phyloP scores from a whole-genome alignment of 2,329 filamentous ascomycete species.

The Elsinoe arachidis region DNA sequence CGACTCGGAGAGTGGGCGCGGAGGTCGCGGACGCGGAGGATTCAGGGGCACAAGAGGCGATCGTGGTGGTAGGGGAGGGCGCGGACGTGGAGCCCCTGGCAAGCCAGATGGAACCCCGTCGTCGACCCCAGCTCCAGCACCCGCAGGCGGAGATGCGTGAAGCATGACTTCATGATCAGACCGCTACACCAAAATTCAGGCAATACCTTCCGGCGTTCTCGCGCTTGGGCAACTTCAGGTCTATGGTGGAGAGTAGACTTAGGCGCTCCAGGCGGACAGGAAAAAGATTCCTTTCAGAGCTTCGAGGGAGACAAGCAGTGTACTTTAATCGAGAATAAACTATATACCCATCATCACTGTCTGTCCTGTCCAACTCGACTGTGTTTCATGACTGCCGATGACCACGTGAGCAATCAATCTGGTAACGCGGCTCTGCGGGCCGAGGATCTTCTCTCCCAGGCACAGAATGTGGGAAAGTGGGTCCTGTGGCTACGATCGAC shows the following conservation, averaged over 20 bases:
- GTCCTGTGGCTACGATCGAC: slow-evolving; percentile 1
- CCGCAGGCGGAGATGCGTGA: slow-evolving; percentile 24
- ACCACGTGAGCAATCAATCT: slow-evolving; percentile 5
- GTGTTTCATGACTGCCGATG: background rate
- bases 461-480: background rate
- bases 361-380: background rate
- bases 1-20: slow-evolving; percentile 61
- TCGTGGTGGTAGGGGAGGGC: slow-evolving; percentile 38
- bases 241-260: slow-evolving; percentile 7
- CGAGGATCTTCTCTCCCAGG: slow-evolving; percentile 5
- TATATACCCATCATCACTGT: slow-evolving; percentile 1
- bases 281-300: slow-evolving; percentile 8
- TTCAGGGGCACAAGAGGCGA: slow-evolving; percentile 50
- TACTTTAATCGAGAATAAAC: slow-evolving; percentile 10
- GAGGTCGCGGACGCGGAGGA: slow-evolving; percentile 43
- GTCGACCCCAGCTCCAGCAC: slow-evolving; percentile 19
- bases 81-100: slow-evolving; percentile 27
- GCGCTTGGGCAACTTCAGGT: slow-evolving; percentile 2
- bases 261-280: background rate
- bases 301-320: slow-evolving; percentile 11
- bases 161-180: background rate
- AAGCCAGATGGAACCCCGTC: slow-evolving; percentile 18
- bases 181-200: background rate
- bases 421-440: slow-evolving; percentile 6
- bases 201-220: slow-evolving; percentile 10